A percentile compares a stretch with the other conserved stretches of the same genome.
Conservation (phyloP, 2,329 filamentous ascomycete species). For the Ceratocystis cubensis region DNA sequence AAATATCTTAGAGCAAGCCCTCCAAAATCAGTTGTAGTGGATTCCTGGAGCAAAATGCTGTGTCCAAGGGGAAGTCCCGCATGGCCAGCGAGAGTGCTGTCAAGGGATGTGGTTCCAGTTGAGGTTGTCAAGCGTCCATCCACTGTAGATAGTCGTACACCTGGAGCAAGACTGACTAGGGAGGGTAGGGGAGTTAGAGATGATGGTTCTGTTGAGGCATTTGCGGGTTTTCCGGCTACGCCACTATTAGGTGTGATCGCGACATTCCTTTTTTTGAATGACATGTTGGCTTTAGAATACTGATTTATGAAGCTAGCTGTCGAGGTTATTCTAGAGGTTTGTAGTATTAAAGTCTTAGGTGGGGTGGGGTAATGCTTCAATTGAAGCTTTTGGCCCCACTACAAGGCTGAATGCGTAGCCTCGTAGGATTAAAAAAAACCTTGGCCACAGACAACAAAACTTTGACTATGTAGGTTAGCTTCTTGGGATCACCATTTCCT, state of each 20-base stretch:
- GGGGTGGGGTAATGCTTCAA: constrained; percentile 13
- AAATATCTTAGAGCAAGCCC: constrained; percentile 76
- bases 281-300: constrained; percentile 33
- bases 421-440: constrained; percentile 1
- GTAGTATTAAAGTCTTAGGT: not conserved
- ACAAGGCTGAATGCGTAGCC: constrained; percentile 15
- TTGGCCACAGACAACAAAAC: not conserved
- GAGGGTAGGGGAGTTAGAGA: constrained; percentile 27
- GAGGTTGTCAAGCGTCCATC: constrained; percentile 83
- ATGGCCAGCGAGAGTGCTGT: constrained; percentile 75
- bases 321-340: not conserved
- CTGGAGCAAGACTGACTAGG: constrained; percentile 25
- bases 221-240: constrained; percentile 23
- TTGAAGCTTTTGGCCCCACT: constrained; percentile 10
- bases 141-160: constrained; percentile 70
- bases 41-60: constrained; percentile 70
- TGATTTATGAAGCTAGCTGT: not conserved
- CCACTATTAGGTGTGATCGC: constrained; percentile 33
- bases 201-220: constrained; percentile 24
- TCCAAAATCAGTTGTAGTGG: constrained; percentile 86
- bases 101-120: constrained; percentile 76
- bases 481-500: not conserved
- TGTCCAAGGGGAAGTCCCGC: constrained; percentile 71
- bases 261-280: constrained; percentile 45
- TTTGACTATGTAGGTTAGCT: not conserved